Conservation (phyloP, 768 basidiomycete species). For the Phylloporus sp. region DNA sequence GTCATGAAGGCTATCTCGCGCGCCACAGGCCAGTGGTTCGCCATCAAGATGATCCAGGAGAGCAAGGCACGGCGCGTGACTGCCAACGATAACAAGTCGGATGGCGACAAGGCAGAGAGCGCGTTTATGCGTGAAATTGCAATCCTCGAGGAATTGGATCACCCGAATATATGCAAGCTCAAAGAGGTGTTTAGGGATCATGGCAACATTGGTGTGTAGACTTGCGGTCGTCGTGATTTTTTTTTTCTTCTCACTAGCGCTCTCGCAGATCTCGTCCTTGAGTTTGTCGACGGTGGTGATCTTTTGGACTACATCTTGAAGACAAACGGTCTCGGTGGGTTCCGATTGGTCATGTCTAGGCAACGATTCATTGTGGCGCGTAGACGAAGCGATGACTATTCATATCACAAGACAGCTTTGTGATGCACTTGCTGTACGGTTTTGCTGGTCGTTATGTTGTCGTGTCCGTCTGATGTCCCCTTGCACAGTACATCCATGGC, state of each 20-base stretch:
- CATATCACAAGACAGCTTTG: conserved; percentile 83
- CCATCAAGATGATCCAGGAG: conserved; percentile 82
- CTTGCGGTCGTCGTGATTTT: not conserved
- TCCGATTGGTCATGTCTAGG: not conserved
- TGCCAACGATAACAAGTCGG: conserved; percentile 29
- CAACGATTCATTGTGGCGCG: not conserved
- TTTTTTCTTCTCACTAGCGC: conserved; percentile 22
- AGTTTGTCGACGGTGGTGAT: conserved; percentile 86
- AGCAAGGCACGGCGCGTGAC: conserved; percentile 41
- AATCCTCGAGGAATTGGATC: conserved; percentile 72
- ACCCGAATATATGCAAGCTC: conserved; percentile 79
- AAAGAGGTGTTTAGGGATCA: conserved; percentile 73
- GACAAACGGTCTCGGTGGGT: conserved; percentile 58
- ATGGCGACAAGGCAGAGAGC: conserved; percentile 28
- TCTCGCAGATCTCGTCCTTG: conserved; percentile 70
- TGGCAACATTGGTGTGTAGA: conserved; percentile 52
- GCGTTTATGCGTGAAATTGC: conserved; percentile 68
- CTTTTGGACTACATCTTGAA: conserved; percentile 75
- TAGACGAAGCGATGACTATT: conserved; percentile 54
- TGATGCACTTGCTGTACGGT: conserved; percentile 63
- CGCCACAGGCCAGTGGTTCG: conserved; percentile 67
- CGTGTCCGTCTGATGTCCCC: conserved; percentile 5
- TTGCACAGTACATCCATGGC: conserved; percentile 57
- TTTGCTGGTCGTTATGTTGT: not conserved
- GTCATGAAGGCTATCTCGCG: conserved; percentile 81